Percentiles rank a stretch among this genome's conserved stretches.
phyloP scores from a whole-genome alignment of 768 basidiomycete genomes.

The Tylopilus cervinicoccineus region DNA sequence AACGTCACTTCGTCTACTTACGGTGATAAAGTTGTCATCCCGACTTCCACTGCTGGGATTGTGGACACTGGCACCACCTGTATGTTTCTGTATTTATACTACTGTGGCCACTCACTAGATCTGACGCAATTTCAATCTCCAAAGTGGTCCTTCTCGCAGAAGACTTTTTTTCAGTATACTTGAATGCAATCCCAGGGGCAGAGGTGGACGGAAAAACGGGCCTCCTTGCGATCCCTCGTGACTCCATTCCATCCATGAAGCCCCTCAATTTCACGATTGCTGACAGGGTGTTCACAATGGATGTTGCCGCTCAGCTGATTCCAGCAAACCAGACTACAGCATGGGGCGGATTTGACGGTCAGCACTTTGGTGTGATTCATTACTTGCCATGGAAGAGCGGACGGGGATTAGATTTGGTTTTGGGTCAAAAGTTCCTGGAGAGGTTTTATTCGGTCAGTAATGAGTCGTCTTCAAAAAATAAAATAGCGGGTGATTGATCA shows the following conservation, averaged over 20 bases:
- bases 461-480: neutral
- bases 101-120: too few species aligned
- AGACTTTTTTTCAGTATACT: constrained; percentile 14
- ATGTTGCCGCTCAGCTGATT: constrained; percentile 17
- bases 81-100: too few species aligned
- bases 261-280: constrained; percentile 13
- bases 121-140: too few species aligned
- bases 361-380: constrained; percentile 8
- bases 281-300: constrained; percentile 8
- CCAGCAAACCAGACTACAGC: constrained; percentile 13
- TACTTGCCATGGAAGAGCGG: neutral
- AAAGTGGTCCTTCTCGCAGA: constrained; percentile 21
- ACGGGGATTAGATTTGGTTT: neutral
- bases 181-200: constrained; percentile 14
- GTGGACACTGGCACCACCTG: too few species aligned
- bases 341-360: constrained; percentile 9
- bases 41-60: too few species aligned
- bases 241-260: constrained; percentile 12
- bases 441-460: neutral
- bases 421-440: neutral
- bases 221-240: constrained; percentile 11
- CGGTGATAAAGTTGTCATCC: too few species aligned
- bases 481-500: too few species aligned
- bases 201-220: neutral
- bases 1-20: too few species aligned